These are phyloP conservation scores for Chlorophyllum brunneum DNA, from an alignment of 768 basidiomycete genomes.

Conservation along the genomic window DNA sequence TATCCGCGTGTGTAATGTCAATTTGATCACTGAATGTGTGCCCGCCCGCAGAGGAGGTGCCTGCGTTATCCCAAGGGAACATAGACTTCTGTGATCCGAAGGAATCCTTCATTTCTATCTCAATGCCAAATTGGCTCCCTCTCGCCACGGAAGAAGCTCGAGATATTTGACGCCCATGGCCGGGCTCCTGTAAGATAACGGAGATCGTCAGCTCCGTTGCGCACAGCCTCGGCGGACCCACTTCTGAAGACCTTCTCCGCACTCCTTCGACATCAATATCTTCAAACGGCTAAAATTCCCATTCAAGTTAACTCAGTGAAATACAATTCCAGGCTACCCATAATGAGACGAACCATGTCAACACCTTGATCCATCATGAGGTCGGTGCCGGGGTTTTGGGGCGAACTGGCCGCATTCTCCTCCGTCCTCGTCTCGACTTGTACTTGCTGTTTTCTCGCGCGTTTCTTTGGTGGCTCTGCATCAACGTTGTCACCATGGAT, in stretches of 20 bases:
- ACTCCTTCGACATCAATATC: not conserved
- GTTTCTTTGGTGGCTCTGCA: conserved; percentile 2
- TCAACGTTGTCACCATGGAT: not conserved
- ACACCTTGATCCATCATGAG: not conserved
- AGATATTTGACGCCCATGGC: conserved; percentile 75
- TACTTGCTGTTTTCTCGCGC: not conserved
- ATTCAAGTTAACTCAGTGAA: not conserved
- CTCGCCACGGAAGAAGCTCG: conserved; percentile 49
- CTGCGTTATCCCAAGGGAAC: conserved; percentile 85
- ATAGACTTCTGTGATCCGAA: conserved; percentile 59
- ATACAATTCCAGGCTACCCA: not conserved
- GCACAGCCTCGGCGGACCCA: conserved; percentile 26
- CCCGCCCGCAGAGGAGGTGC: conserved; percentile 56
- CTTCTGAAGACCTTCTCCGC: conserved; percentile 16
- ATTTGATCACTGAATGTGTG: conserved; percentile 47
- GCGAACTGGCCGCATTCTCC: not conserved
- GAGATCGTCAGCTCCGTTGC: not conserved
- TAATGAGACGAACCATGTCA: not conserved
- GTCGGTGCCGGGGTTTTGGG: not conserved
- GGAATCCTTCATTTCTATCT: conserved; percentile 32
- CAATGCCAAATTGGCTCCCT: conserved; percentile 43
- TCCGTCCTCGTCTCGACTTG: not conserved
- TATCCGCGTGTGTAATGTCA: conserved; percentile 27
- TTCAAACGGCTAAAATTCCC: not conserved
- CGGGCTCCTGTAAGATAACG: conserved; percentile 60